Evolutionary conservation across 345 rosid species (phyloP), one percentile per base, ranked within the genome.

Genomic region (Triadica sebifera): DNA sequence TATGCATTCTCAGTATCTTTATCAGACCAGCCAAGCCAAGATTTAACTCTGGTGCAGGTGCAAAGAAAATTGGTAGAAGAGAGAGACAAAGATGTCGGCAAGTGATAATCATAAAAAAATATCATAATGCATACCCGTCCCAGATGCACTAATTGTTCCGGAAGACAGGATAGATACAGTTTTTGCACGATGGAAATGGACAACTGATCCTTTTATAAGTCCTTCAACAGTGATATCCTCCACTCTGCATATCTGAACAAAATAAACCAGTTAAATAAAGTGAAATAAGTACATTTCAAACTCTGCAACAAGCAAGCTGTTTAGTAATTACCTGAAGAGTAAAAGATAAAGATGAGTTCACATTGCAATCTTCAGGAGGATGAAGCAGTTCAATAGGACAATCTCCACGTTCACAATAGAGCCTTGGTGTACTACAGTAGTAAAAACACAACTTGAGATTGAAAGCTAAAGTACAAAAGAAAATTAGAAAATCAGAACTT

Each of bases 351-450:
- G 99, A 91, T 39, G 98, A 77, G 85, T 96, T 96, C 84, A 96
- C 97, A 82, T 89, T 96, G 95, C 99, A 96, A 82, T 96, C 99
- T 80, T 96, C 99, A 79, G 99, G 99, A 8, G 99, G 99, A 75
- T 79, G 85, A 55, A 96, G 86, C 20, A 96, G 83, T 84, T 96
- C 99, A 71, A 77, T 65, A 6, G 99, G 98, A 85, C 99, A 96
- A 72, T 88, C 87, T 81, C 89, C 84, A 68, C 71, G 86, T 61
- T 87, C 93, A 58, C 99, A 96, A 77, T 91, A 83, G 72, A 93
- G 97, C 85, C 83, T 90, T 56, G 97, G 99, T 9, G 91, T 91
- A 70, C 98, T 96, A 79, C 75, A 78, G 74, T 69, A 57, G 56
- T 75, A 70, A 39, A 76, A 56, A 70, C 70, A 75, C 55, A 77